Percentiles rank a stretch among this genome's conserved stretches.
Evolutionary conservation across 192 early-diverging fungal species (phyloP).

Genomic region (Linderina pennispora): DNA sequence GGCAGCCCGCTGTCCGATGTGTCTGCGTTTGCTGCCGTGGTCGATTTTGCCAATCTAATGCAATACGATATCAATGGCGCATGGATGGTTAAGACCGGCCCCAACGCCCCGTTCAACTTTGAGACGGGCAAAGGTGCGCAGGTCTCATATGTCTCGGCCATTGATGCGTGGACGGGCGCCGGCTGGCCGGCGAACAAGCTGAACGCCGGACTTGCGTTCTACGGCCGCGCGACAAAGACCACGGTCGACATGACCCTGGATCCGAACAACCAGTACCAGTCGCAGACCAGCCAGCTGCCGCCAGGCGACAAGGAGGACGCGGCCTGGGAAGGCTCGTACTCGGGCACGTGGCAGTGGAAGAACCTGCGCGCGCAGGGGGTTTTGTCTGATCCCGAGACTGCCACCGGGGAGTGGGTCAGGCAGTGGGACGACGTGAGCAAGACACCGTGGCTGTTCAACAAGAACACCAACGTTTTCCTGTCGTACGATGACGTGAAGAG

Average conservation of each 20-base stretch:
- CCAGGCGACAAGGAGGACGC: constrained; percentile 52
- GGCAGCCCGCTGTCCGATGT: constrained; percentile 47
- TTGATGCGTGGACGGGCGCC: constrained; percentile 50
- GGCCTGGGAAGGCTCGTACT: constrained; percentile 49
- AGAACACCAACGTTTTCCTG: constrained; percentile 51
- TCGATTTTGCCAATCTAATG: constrained; percentile 68
- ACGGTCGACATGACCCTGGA: constrained; percentile 48
- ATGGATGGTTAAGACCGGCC: constrained; percentile 52
- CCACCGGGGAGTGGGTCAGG: constrained; percentile 54
- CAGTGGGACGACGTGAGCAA: constrained; percentile 55
- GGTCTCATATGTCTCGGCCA: constrained; percentile 44
- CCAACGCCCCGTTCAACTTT: constrained; percentile 53
- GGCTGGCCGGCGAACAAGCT: constrained; percentile 58
- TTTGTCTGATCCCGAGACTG: constrained; percentile 38
- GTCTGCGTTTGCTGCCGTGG: constrained; percentile 52
- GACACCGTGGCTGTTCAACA: constrained; percentile 69
- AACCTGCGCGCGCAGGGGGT: constrained; percentile 56
- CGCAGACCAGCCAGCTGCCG: constrained; percentile 25
- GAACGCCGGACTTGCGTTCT: constrained; percentile 55
- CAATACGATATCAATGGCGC: constrained; percentile 57
- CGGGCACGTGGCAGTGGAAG: constrained; percentile 56
- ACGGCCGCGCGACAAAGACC: constrained; percentile 50
- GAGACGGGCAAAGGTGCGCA: constrained; percentile 25
- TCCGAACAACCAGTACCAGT: constrained; percentile 41
- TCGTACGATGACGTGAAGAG: constrained; percentile 56